These are phyloP conservation scores for Diplogelasinospora grovesii DNA, from an alignment of 495 filamentous ascomycete species.

Conservation along the genomic window DNA sequence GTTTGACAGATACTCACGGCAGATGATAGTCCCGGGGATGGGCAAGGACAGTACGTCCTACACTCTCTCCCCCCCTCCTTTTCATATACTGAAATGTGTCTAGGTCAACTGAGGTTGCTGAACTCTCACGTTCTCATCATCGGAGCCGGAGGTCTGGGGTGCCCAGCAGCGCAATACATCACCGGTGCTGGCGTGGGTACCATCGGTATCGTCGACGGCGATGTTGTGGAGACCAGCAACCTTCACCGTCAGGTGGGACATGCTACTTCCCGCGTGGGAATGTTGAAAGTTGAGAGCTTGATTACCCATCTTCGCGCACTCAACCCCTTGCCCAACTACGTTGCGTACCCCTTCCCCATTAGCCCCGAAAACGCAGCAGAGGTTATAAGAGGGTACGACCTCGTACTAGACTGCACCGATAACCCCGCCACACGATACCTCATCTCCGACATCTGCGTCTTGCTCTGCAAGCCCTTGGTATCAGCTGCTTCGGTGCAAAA, in stretches of 20 bases:
- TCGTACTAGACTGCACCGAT: conserved; percentile 92
- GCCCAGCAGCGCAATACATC: conserved; percentile 83
- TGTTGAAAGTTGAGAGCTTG: conserved; percentile 74
- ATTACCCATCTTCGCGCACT: conserved; percentile 56
- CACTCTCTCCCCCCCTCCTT: background rate
- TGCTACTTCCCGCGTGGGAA: conserved; percentile 60
- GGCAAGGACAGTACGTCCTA: conserved; percentile 60
- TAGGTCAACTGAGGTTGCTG: conserved; percentile 75
- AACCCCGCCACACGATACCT: conserved; percentile 86
- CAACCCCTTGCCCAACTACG: conserved; percentile 63
- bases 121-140: conserved; percentile 68
- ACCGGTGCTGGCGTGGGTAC: conserved; percentile 81
- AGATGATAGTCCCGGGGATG: conserved; percentile 84
- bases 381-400: conserved; percentile 63
- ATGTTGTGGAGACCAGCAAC: conserved; percentile 83
- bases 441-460: conserved; percentile 81
- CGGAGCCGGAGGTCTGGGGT: conserved; percentile 90
- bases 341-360: conserved; percentile 54
- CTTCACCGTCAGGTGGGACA: conserved; percentile 90
- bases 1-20: conserved; percentile 68
- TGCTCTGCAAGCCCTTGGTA: conserved; percentile 71
- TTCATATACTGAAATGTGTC: conserved; percentile 1
- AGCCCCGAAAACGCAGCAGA: conserved; percentile 55
- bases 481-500: conserved; percentile 81
- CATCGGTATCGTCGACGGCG: conserved; percentile 79